Conservation (phyloP, 345 rosid genomes). For the Citrus glauca region DNA sequence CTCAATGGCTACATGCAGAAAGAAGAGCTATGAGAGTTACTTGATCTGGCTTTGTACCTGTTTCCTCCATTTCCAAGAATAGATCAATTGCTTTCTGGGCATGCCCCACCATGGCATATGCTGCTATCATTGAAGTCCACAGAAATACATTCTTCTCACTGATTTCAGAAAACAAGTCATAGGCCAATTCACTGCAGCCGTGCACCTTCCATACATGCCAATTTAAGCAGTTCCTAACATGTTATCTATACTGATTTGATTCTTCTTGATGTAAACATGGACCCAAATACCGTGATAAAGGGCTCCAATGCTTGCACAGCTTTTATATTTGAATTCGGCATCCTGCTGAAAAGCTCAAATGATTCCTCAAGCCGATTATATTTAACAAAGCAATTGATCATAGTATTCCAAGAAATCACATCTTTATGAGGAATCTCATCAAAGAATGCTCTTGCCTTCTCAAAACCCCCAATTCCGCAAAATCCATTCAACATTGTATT, state of each 20-base stretch:
- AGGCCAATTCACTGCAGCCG: background rate
- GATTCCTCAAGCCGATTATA: background rate
- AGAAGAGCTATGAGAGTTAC: constrained; percentile 22
- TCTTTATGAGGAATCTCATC: too few relatives aligned
- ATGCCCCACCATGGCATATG: background rate
- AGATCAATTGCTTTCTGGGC: background rate
- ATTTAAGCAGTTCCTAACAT: constrained; percentile 18
- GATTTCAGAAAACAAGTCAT: background rate
- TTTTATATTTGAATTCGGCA: constrained; percentile 19
- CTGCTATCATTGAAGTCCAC: constrained; percentile 6
- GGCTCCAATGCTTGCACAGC: constrained; percentile 16
- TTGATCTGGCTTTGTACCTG: constrained; percentile 9
- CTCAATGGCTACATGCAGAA: constrained; percentile 26
- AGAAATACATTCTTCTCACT: background rate
- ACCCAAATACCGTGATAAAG: constrained; percentile 24
- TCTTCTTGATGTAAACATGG: constrained; percentile 20
- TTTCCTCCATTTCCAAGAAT: constrained; percentile 19
- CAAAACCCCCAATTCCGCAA: too few relatives aligned
- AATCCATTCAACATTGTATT: too few relatives aligned
- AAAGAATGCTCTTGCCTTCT: too few relatives aligned
- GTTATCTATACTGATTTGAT: constrained; percentile 6
- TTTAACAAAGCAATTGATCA: too few relatives aligned
- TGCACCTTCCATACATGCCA: constrained; percentile 29
- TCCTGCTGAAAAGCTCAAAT: constrained; percentile 5
- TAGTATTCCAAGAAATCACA: too few relatives aligned